These are phyloP conservation scores for Arthroderma uncinatum DNA, from an alignment of 2,329 filamentous ascomycete species.

Conservation along the genomic window DNA sequence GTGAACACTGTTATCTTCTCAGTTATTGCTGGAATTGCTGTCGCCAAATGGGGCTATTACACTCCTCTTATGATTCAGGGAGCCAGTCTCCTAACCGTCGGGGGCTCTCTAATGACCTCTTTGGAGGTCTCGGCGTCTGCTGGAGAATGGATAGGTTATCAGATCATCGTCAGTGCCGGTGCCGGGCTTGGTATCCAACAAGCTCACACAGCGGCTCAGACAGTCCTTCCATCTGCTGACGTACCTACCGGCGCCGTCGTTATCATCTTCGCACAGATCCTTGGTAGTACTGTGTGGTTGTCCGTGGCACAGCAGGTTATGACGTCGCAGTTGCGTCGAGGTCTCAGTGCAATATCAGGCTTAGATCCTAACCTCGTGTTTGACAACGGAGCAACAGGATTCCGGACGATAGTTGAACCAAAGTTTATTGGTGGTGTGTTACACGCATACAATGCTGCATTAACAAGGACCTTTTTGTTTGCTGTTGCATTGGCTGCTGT, in stretches of 20 bases:
- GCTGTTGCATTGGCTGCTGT: conserved; percentile 8
- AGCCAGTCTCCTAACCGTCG: conserved; percentile 15
- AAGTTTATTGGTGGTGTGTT: conserved; percentile 23
- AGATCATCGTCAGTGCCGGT: conserved; percentile 18
- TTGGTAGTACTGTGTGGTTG: conserved; percentile 30
- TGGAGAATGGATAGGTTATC: conserved; percentile 19
- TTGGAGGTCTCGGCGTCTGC: conserved; percentile 16
- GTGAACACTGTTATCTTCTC: conserved; percentile 24
- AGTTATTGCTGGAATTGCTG: conserved; percentile 23
- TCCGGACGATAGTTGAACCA: conserved; percentile 22
- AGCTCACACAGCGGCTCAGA: conserved; percentile 10
- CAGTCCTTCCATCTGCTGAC: background rate
- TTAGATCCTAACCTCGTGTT: conserved; percentile 22
- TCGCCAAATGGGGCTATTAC: conserved; percentile 30
- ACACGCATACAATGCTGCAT: conserved; percentile 27
- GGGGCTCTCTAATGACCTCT: conserved; percentile 20
- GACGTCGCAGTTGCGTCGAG: conserved; percentile 23
- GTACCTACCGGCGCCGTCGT: conserved; percentile 22
- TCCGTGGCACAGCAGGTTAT: conserved; percentile 31
- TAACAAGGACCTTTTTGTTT: conserved; percentile 25
- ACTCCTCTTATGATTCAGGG: conserved; percentile 28
- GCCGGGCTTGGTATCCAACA: conserved; percentile 17
- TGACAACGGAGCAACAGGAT: conserved; percentile 28
- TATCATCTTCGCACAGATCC: conserved; percentile 28
- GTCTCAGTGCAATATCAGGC: conserved; percentile 21